Conservation (phyloP, 2,329 filamentous ascomycete genomes). For the Ophiostoma tasmaniense region DNA sequence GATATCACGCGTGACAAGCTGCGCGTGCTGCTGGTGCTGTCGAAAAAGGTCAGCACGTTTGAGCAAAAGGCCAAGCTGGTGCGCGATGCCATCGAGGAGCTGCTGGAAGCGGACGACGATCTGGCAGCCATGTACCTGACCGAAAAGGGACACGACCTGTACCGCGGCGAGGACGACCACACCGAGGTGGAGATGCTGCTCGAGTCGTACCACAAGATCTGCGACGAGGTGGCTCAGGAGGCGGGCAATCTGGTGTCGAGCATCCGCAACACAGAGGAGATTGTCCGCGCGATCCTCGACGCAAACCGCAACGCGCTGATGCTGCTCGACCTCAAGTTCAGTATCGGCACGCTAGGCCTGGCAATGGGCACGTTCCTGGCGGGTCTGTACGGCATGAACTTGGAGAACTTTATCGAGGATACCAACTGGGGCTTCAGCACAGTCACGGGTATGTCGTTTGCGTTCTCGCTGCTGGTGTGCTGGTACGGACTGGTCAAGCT, state of each 20-base stretch:
- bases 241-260: slow-evolving; percentile 86
- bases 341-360: slow-evolving; percentile 87
- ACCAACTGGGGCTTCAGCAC: slow-evolving; percentile 75
- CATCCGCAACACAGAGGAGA: slow-evolving; percentile 96
- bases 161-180: slow-evolving; percentile 74
- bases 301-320: slow-evolving; percentile 97
- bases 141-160: slow-evolving; percentile 69
- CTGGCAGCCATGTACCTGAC: slow-evolving; percentile 90
- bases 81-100: slow-evolving; percentile 86
- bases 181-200: slow-evolving; percentile 95
- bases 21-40: slow-evolving; percentile 81
- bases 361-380: slow-evolving; percentile 92
- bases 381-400: slow-evolving; percentile 99
- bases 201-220: slow-evolving; percentile 95
- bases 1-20: slow-evolving; percentile 95
- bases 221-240: slow-evolving; percentile 95
- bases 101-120: slow-evolving; percentile 94
- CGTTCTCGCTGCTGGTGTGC: slow-evolving; percentile 70
- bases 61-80: slow-evolving; percentile 95
- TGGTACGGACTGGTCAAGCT: slow-evolving; percentile 77
- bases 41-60: slow-evolving; percentile 91
- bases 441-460: slow-evolving; percentile 61
- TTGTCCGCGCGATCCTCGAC: slow-evolving; percentile 97
- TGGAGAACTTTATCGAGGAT: slow-evolving; percentile 98
- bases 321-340: slow-evolving; percentile 94